Conservation (phyloP, 805 yeast genomes). For the Wickerhamiella hasegawae region DNA sequence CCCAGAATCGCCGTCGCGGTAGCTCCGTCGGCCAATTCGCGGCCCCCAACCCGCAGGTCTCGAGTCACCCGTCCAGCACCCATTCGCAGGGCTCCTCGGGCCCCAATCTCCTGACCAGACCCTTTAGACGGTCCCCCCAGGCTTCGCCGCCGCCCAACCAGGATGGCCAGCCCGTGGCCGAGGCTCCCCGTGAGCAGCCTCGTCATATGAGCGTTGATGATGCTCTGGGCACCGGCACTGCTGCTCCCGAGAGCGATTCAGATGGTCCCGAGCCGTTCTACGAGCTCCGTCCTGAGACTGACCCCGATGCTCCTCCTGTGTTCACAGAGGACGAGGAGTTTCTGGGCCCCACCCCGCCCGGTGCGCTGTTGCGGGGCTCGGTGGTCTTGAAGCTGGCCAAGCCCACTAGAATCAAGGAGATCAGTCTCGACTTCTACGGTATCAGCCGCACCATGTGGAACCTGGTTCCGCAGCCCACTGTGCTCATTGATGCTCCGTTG, state of each 20-base stretch:
- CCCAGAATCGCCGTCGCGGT: background rate
- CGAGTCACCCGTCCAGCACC: background rate
- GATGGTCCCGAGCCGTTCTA: background rate
- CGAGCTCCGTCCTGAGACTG: background rate
- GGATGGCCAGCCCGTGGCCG: background rate
- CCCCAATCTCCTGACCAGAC: background rate
- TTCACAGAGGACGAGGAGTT: background rate
- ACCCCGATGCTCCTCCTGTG: background rate
- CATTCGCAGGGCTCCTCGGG: constrained; percentile 1
- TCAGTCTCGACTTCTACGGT: constrained; percentile 53
- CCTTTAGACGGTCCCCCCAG: constrained; percentile 1
- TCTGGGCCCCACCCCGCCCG: constrained; percentile 4
- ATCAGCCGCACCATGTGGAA: constrained; percentile 77
- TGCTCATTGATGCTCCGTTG: constrained; percentile 15
- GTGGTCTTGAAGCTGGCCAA: constrained; percentile 54
- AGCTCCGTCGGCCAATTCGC: background rate
- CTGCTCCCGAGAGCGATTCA: background rate
- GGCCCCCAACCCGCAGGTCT: background rate
- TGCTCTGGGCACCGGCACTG: too few species aligned
- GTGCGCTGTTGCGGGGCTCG: constrained; percentile 60
- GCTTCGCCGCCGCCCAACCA: constrained; percentile 1
- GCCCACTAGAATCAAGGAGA: constrained; percentile 51
- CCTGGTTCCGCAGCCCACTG: constrained; percentile 32
- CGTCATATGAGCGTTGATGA: background rate
- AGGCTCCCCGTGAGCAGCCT: background rate